phyloP scores from a whole-genome alignment of 176 grass and related monocot species.

The Carex parvula region DNA sequence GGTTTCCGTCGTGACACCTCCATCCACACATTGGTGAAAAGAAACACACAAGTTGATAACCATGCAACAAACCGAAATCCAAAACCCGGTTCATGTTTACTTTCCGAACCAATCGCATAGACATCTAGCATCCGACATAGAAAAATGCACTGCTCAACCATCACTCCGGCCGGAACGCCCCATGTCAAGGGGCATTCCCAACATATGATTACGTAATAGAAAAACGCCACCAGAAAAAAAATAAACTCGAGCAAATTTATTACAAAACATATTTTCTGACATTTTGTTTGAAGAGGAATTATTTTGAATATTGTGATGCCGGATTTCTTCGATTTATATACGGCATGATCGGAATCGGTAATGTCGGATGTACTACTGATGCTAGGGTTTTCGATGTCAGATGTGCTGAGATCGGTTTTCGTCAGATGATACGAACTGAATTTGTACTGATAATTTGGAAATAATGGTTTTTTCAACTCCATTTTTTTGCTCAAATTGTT shows the following conservation, averaged over 20 bases:
- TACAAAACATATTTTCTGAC: not conserved
- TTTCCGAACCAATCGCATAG: not conserved
- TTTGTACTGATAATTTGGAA: not conserved
- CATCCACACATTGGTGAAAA: not conserved
- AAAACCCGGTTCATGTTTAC: not conserved
- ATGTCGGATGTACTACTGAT: not conserved
- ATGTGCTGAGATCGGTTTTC: not conserved
- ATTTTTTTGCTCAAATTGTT: not conserved
- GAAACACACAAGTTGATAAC: not conserved
- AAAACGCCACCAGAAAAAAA: not conserved
- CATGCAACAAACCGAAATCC: not conserved
- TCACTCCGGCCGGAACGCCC: not conserved
- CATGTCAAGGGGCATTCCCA: not conserved
- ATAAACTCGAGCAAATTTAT: not conserved
- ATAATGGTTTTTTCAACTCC: not conserved
- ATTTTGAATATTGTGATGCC: not conserved
- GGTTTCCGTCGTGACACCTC: not conserved
- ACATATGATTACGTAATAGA: not conserved
- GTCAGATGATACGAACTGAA: not conserved
- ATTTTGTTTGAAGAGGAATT: not conserved
- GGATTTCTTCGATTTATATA: not conserved
- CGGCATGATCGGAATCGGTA: not conserved
- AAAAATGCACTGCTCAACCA: not conserved
- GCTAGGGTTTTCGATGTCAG: not conserved
- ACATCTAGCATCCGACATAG: not conserved